Evolutionary conservation across 352 stramenopile genomes (phyloP), one percentile per base, ranked within the genome.

Genomic region (Phytophthora ohioensis): DNA sequence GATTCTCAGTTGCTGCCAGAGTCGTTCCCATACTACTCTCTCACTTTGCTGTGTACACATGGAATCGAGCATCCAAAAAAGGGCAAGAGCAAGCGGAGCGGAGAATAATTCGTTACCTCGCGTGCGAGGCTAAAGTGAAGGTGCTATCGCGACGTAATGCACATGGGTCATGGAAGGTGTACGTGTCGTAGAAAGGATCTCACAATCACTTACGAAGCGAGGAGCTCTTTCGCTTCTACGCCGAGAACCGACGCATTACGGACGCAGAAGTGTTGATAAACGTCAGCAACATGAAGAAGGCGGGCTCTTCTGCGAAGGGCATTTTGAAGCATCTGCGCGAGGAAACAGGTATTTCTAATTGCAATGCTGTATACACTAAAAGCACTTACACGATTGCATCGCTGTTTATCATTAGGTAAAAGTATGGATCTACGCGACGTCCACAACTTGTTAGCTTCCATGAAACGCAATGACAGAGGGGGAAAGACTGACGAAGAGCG

Each of bases 21-120:
- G 9, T 35, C 2, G 5, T 58, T 59, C 3, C 43, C 52, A 2
- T 70, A 58, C 35, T 64, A 64, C 11, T 70, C 43, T 5, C n/a
- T 64, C 0, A 64, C 62, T 10, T 9, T 64, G 2, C 2, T 63
- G 13, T 64, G 42, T 21, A 71, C 54, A 1, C 64, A 65, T 30
- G 64, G 64, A 9, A 64, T 65, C 21, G 17, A 65, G 0, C 64
- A 71, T 15, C 43, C 52, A 0, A 58, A 55, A 4, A 57, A 63
- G 13, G 39, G 64, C 13, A 71, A 60, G 31, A 38, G 46, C 0
- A 64, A 64, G 12, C 54, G 64, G 0, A 54, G n/a, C 5, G 48
- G 15, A 59, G 17, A 17, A 58, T 55, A 6, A 64, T 70, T 15
- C 36, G 46, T 2, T 65, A 48, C 39, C 13, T 65, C 12, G 13